A percentile compares a stretch with the other conserved stretches of the same genome.
phyloP scores from a whole-genome alignment of 1,284 basidiomycete genomes.

The Tylopilus microsporus region DNA sequence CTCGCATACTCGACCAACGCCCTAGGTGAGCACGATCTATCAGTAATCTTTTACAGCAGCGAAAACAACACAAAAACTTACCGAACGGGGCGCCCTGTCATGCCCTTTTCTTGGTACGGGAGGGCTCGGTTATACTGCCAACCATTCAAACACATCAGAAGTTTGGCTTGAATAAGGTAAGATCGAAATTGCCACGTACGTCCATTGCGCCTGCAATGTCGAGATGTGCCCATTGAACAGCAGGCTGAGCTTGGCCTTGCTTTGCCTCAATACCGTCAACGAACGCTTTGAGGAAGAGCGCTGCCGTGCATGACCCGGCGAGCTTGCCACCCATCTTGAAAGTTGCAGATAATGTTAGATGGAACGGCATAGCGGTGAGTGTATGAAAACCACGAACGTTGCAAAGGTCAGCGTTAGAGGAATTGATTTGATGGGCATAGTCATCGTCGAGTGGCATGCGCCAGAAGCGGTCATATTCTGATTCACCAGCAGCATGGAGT shows the following conservation, averaged over 20 bases:
- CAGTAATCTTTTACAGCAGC: background rate
- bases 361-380: background rate
- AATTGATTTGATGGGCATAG: conserved; percentile 71
- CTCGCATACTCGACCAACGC: conserved; percentile 28
- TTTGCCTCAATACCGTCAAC: conserved; percentile 66
- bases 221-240: conserved; percentile 73
- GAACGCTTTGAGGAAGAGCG: conserved; percentile 81
- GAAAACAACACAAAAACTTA: conserved; percentile 12
- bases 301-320: conserved; percentile 79
- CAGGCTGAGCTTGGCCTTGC: conserved; percentile 43
- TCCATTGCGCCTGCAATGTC: conserved; percentile 87
- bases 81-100: conserved; percentile 76
- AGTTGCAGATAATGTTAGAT: conserved; percentile 1
- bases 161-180: background rate
- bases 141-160: background rate
- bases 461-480: conserved; percentile 80
- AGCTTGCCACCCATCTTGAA: conserved; percentile 56
- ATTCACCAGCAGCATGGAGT: conserved; percentile 65
- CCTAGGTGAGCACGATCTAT: conserved; percentile 9
- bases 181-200: conserved; percentile 31
- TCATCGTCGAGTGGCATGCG: conserved; percentile 80
- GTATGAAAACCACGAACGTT: conserved; percentile 50
- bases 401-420: conserved; percentile 77
- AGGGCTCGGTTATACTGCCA: conserved; percentile 48
- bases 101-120: conserved; percentile 68